A percentile compares a stretch with the other conserved stretches of the same genome.
phyloP scores from a whole-genome alignment of 2,329 filamentous ascomycete genomes.

The Alternaria solani region DNA sequence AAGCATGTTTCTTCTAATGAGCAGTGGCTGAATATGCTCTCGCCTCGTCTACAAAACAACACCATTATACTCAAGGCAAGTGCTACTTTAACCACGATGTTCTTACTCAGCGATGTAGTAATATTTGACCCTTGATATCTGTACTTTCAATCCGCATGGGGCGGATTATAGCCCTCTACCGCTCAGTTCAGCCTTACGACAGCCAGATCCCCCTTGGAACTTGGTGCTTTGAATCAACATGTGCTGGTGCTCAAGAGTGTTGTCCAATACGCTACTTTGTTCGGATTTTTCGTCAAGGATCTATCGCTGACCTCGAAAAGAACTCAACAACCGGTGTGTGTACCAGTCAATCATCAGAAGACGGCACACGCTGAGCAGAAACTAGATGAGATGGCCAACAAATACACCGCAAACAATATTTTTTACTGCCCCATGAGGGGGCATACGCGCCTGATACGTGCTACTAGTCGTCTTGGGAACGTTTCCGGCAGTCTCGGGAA shows the following conservation, averaged over 20 bases:
- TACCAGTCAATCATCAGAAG: neutral
- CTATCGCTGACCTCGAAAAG: neutral
- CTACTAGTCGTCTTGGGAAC: neutral
- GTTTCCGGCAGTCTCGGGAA: neutral
- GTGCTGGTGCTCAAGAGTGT: neutral
- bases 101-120: neutral
- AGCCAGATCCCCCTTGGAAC: neutral
- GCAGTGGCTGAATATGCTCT: slow-evolving; percentile 5
- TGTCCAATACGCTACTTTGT: neutral
- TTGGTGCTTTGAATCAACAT: neutral
- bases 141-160: neutral
- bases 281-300: neutral
- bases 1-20: neutral
- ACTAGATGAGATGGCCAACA: neutral
- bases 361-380: neutral
- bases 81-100: neutral
- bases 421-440: neutral
- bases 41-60: neutral
- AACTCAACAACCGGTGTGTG: neutral
- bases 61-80: neutral
- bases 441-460: neutral
- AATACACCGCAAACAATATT: neutral
- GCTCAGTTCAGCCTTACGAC: neutral
- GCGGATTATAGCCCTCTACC: neutral
- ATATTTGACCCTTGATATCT: neutral